Evolutionary conservation across 345 rosid species (phyloP), one percentile per base, ranked within the genome.

Genomic region (Diplotaxis tenuifolia): DNA sequence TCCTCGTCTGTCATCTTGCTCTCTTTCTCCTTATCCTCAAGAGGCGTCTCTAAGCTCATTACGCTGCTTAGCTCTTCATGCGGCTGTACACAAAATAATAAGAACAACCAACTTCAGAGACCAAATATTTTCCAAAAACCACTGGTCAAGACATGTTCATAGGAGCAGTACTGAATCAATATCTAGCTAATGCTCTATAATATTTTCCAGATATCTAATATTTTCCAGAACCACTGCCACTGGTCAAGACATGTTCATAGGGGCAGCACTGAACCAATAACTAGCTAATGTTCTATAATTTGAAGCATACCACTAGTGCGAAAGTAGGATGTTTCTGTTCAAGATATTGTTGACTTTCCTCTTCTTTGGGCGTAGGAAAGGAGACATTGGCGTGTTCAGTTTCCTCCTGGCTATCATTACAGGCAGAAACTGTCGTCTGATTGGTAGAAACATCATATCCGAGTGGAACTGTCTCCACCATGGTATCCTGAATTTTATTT

Each of bases 1-100:
- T 80, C 70, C 22, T 66, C 75, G 58, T 81, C 72, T 18, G 45
- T 72, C 79, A 47, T 75, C 57, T 63, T 86, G 74, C 22, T 61
- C 74, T 80, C 67, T 50, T 70, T 81, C 18, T 49, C 73, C 27
- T 66, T 49, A 42, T 61, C 72, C 27, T 71, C 72, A 7, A 20
- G 11, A 71, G 49, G 34, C 3, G 19, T 36, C 49, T 65, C 16
- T 9, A 49, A 29, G 63, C 68, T 66, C 16, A 27, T 45, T 12
- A 63, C 25, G 14, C 31, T 52, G 75, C 52, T 42, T 45, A 29
- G 6, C 70, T 63, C 67, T 63, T 76, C 75, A 8, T 31, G 66
- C 31, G 71, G 53, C 75, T 76, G 31, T 9, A 56, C 59, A 70
- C 54, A 19, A 28, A 23, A 52, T 1, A 4, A 68, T 1, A 4